These are phyloP conservation scores for Tolypocladium tundrense DNA, from an alignment of 2,329 filamentous ascomycete species.

Conservation along the genomic window DNA sequence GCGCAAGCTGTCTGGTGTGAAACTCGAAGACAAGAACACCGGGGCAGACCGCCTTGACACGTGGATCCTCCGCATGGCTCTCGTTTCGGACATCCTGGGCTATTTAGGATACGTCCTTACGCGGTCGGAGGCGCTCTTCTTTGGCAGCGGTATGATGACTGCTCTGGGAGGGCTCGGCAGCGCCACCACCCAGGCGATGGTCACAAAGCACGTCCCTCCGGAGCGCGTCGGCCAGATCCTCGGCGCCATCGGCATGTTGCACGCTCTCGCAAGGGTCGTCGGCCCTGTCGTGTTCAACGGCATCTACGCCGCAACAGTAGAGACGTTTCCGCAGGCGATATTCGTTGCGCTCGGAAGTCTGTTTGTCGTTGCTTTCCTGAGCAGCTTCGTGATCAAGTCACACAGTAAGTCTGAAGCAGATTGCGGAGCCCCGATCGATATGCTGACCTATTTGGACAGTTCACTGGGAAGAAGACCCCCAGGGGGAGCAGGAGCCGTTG, in stretches of 20 bases:
- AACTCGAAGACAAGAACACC: constrained; percentile 36
- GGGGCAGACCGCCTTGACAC: constrained; percentile 75
- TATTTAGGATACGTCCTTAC: constrained; percentile 65
- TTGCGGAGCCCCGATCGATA: not conserved
- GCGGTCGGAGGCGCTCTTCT: constrained; percentile 52
- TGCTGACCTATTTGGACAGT: constrained; percentile 11
- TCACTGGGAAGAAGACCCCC: constrained; percentile 18
- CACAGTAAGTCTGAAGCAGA: constrained; percentile 48
- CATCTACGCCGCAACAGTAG: constrained; percentile 75
- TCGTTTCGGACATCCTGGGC: constrained; percentile 68
- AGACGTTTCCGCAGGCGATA: constrained; percentile 66
- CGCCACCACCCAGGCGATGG: constrained; percentile 70
- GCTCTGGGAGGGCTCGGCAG: constrained; percentile 75
- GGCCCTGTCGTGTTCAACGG: constrained; percentile 77
- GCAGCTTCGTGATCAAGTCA: constrained; percentile 62
- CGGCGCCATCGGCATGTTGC: constrained; percentile 76
- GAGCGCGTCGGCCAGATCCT: constrained; percentile 79
- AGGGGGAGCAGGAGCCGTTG: constrained; percentile 15
- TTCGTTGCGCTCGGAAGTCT: constrained; percentile 63
- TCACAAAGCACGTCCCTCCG: constrained; percentile 84
- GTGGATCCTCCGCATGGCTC: constrained; percentile 60
- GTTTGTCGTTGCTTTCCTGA: constrained; percentile 55
- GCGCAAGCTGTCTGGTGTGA: constrained; percentile 24
- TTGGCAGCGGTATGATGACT: constrained; percentile 60
- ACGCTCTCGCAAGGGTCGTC: constrained; percentile 69